Conservation (phyloP, 805 yeast genomes). For the Candida succiphila region DNA sequence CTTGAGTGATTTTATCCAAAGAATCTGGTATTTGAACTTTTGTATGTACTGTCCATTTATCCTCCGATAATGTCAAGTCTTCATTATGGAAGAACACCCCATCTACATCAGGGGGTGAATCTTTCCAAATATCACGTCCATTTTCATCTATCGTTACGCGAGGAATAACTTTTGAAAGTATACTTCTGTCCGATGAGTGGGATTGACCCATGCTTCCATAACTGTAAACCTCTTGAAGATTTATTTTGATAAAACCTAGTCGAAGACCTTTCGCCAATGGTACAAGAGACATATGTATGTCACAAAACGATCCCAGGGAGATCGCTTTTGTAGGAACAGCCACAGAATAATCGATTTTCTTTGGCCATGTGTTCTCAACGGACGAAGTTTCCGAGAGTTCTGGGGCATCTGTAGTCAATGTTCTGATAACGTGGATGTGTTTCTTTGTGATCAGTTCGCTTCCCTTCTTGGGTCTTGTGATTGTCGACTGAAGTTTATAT, state of each 20-base stretch:
- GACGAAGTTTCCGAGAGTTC: constrained; percentile 88
- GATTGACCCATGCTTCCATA: constrained; percentile 51
- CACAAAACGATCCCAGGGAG: constrained; percentile 76
- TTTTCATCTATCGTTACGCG: constrained; percentile 27
- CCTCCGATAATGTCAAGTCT: constrained; percentile 28
- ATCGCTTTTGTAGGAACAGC: constrained; percentile 82
- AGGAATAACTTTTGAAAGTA: constrained; percentile 36
- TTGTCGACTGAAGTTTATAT: constrained; percentile 66
- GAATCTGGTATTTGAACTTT: constrained; percentile 60
- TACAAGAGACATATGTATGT: constrained; percentile 58
- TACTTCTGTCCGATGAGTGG: constrained; percentile 51
- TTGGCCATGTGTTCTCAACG: constrained; percentile 93
- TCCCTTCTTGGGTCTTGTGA: constrained; percentile 76
- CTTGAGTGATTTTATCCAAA: constrained; percentile 74
- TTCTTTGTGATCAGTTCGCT: constrained; percentile 55
- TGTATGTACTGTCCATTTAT: constrained; percentile 67
- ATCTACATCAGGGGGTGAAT: constrained; percentile 24
- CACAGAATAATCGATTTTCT: constrained; percentile 82
- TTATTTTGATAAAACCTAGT: constrained; percentile 63
- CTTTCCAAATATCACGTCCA: constrained; percentile 30
- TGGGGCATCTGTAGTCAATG: constrained; percentile 77
- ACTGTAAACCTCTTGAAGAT: constrained; percentile 53
- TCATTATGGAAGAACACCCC: constrained; percentile 25
- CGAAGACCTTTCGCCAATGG: constrained; percentile 77
- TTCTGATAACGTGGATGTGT: constrained; percentile 74